Conservation (phyloP, 2,329 filamentous ascomycete species). For the Dothideomycetes sp. region DNA sequence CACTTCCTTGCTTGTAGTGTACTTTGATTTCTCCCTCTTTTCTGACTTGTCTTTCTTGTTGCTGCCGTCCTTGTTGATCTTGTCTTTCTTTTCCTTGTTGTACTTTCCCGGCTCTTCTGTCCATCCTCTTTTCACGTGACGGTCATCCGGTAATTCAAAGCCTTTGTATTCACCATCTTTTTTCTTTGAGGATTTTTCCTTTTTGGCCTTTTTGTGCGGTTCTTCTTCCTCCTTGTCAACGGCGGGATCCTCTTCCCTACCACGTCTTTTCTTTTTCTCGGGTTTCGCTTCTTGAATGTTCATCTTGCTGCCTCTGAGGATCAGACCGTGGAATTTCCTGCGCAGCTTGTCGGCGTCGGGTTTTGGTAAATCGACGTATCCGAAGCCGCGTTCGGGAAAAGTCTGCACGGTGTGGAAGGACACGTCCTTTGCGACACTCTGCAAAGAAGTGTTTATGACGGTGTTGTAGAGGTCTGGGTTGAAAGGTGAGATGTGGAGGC, state of each 20-base stretch:
- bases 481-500: constrained; percentile 84
- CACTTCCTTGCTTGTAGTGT: constrained; percentile 66
- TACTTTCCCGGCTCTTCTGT: constrained; percentile 47
- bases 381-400: constrained; percentile 84
- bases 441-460: constrained; percentile 60
- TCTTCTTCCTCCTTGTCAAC: constrained; percentile 25
- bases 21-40: constrained; percentile 60
- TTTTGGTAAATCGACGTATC: constrained; percentile 73
- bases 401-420: constrained; percentile 83
- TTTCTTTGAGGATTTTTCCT: constrained; percentile 44
- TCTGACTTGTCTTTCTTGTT: constrained; percentile 62
- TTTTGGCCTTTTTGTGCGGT: constrained; percentile 32
- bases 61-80: constrained; percentile 59
- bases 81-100: constrained; percentile 43
- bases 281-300: constrained; percentile 72
- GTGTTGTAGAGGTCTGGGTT: constrained; percentile 63
- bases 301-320: constrained; percentile 77
- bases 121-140: constrained; percentile 85
- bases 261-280: constrained; percentile 40
- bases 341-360: constrained; percentile 83
- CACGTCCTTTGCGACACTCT: constrained; percentile 61
- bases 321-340: constrained; percentile 81
- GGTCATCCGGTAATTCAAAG: constrained; percentile 59
- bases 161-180: constrained; percentile 52
- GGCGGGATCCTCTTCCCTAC: constrained; percentile 26